Evolutionary conservation across 768 basidiomycete genomes (phyloP), one percentile per base, ranked within the genome.

Genomic region (Termitomyces sp.): DNA sequence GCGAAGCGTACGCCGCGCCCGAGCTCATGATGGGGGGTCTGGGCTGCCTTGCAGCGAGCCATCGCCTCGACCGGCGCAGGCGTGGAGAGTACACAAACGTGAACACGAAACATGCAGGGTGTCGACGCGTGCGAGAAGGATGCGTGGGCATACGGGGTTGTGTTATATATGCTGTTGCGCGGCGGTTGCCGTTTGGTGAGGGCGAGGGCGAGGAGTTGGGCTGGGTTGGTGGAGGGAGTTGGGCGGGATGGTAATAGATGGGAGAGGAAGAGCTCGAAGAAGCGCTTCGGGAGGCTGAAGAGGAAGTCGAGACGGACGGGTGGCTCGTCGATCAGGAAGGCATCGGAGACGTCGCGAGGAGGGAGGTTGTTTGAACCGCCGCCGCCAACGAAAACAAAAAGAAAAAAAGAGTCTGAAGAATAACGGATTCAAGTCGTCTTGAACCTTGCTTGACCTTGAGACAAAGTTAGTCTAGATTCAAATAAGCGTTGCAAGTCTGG

Each of bases 1-100:
- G 86, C 29, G 92, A 96, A 68, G 88, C 87, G 0, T 94, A 94
- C 70, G 91, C 92, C 6, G 91, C 92, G 8, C 88, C 88, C 0
- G 88, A 90, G 67, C 75, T 90, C 20, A 81, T 89, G 29, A 81
- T 84, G 64, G 76, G 76, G 72, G 74, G 16, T 61, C 42, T 10
- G 71, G 26, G 42, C 37, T 47, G n/a, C 44, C 46, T 14, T 16
- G 49, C 3, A 20, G 12, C 10, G 16, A 32, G 34, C 46, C 43
- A 0, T 46, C 53, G 9, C 46, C 47, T 1, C 20, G 34, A 12
- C 34, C 4, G 12, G 9, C 34, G 2, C 13, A 29, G 29, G 32
- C 32, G 32, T 2, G 10, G 8, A 2, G 10, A 2, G 32, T 2
- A 32, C 8, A 10, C 32, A 10, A 32, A 32, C 1, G 32, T 9